Percentiles rank a stretch among this genome's conserved stretches.
Evolutionary conservation across 345 rosid species (phyloP).

Genomic region (Chamaenerion angustifolium): DNA sequence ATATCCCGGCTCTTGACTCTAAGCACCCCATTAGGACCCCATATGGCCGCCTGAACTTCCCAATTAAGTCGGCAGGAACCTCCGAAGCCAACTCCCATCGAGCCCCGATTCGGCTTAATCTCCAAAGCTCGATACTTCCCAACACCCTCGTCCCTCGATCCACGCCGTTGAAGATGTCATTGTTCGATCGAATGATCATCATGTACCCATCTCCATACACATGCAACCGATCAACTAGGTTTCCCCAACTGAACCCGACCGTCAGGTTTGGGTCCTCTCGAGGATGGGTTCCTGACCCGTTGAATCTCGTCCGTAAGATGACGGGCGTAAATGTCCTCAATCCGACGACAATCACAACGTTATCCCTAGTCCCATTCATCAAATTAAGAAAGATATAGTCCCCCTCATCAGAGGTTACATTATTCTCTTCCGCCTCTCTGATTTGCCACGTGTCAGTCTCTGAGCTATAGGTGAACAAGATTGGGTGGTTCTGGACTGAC

Average conservation of each 20-base stretch:
- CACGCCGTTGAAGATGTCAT: background rate
- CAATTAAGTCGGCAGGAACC: conserved; percentile 28
- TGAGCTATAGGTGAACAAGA: conserved; percentile 33
- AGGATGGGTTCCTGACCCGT: conserved; percentile 6
- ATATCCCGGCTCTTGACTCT: conserved; percentile 30
- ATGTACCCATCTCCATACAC: conserved; percentile 58
- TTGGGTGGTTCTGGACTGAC: conserved; percentile 36
- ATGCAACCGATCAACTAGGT: conserved; percentile 14
- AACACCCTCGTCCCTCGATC: conserved; percentile 14
- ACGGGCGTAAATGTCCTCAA: conserved; percentile 7
- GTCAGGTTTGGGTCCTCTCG: conserved; percentile 2
- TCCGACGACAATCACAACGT: conserved; percentile 24
- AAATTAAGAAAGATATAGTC: conserved; percentile 30
- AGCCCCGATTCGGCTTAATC: conserved; percentile 17
- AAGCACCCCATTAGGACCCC: conserved; percentile 59
- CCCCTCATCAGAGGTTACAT: background rate
- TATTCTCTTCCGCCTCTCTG: conserved; percentile 16
- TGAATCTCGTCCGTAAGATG: conserved; percentile 31
- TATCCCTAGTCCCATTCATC: conserved; percentile 32
- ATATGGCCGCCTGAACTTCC: conserved; percentile 25
- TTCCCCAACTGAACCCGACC: conserved; percentile 13
- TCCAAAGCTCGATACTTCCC: conserved; percentile 36
- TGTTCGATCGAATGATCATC: conserved; percentile 30
- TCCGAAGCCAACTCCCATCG: conserved; percentile 33
- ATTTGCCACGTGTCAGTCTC: conserved; percentile 34